Percentiles rank a stretch among this genome's conserved stretches.
Evolutionary conservation across 495 filamentous ascomycete genomes (phyloP).

Genomic region (Penicillium psychrofluorescens): DNA sequence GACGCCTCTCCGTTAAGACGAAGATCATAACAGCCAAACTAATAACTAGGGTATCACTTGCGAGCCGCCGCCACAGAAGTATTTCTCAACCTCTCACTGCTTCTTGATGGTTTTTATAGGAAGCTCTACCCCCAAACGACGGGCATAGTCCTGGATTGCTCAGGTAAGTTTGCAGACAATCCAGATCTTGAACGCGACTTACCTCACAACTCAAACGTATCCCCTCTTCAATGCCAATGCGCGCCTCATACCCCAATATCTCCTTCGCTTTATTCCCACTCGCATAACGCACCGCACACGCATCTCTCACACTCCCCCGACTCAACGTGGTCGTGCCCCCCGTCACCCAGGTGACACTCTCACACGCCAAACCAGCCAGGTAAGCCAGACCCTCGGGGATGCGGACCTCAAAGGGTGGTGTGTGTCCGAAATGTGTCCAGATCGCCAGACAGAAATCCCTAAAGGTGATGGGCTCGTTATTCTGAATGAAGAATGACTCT

Average conservation of each 20-base stretch:
- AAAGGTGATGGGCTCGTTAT: slow-evolving; percentile 54
- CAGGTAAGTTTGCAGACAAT: too few relatives aligned
- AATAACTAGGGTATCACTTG: slow-evolving; percentile 9
- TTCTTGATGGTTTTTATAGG: not conserved
- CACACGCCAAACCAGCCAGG: slow-evolving; percentile 38
- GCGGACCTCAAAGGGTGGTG: slow-evolving; percentile 41
- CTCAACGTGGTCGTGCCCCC: slow-evolving; percentile 44
- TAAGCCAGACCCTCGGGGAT: slow-evolving; percentile 47
- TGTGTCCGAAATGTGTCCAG: slow-evolving; percentile 53
- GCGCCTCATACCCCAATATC: slow-evolving; percentile 52
- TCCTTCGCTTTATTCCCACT: slow-evolving; percentile 49
- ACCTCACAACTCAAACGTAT: slow-evolving; percentile 45
- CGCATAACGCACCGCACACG: slow-evolving; percentile 44
- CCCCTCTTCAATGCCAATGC: slow-evolving; percentile 48
- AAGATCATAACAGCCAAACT: slow-evolving; percentile 5
- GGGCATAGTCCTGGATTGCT: slow-evolving; percentile 28
- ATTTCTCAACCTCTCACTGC: slow-evolving; percentile 1
- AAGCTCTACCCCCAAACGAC: slow-evolving; percentile 25
- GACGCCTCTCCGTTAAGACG: slow-evolving; percentile 6
- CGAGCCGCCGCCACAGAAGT: slow-evolving; percentile 4
- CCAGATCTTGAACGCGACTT: slow-evolving; percentile 1
- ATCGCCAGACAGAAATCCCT: slow-evolving; percentile 53
- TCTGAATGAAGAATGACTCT: slow-evolving; percentile 57
- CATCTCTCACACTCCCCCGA: slow-evolving; percentile 51
- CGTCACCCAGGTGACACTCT: slow-evolving; percentile 45